Evolutionary conservation across 2,329 filamentous ascomycete genomes (phyloP).

Genomic region (Arthroderma sp.): DNA sequence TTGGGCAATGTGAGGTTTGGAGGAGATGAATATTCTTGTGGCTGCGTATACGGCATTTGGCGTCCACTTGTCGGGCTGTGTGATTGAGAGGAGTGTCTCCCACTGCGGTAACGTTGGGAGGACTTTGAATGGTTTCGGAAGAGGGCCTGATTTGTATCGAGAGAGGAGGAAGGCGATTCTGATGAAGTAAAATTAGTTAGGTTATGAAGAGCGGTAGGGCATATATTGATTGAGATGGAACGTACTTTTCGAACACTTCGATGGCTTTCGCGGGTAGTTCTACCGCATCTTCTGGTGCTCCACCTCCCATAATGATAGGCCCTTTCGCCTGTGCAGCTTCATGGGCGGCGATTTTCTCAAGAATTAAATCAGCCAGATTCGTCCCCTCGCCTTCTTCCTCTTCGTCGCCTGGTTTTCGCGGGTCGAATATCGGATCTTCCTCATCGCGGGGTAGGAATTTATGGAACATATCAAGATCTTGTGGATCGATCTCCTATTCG

Average conservation of each 20-base stretch:
- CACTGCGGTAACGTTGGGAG: conserved; percentile 83
- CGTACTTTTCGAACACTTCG: conserved; percentile 80
- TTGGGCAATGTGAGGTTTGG: conserved; percentile 66
- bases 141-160: conserved; percentile 87
- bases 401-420: conserved; percentile 31
- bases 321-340: conserved; percentile 52
- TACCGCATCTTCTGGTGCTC: conserved; percentile 60
- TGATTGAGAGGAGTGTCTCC: conserved; percentile 76
- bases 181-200: conserved; percentile 8
- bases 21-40: conserved; percentile 82
- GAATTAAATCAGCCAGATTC: conserved; percentile 83
- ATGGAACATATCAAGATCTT: conserved; percentile 80
- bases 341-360: conserved; percentile 85
- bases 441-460: conserved; percentile 71
- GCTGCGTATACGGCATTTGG: conserved; percentile 76
- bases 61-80: conserved; percentile 66
- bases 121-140: conserved; percentile 96
- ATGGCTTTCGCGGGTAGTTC: conserved; percentile 84
- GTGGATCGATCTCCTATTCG: conserved; percentile 66
- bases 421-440: conserved; percentile 58
- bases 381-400: conserved; percentile 42
- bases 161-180: conserved; percentile 79
- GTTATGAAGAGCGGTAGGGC: background rate
- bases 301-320: conserved; percentile 38
- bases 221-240: conserved; percentile 1